Percentiles rank a stretch among this genome's conserved stretches.
These are phyloP conservation scores for Musa balbisiana DNA, from an alignment of 202 grass and related monocot species.

Conservation along the genomic window DNA sequence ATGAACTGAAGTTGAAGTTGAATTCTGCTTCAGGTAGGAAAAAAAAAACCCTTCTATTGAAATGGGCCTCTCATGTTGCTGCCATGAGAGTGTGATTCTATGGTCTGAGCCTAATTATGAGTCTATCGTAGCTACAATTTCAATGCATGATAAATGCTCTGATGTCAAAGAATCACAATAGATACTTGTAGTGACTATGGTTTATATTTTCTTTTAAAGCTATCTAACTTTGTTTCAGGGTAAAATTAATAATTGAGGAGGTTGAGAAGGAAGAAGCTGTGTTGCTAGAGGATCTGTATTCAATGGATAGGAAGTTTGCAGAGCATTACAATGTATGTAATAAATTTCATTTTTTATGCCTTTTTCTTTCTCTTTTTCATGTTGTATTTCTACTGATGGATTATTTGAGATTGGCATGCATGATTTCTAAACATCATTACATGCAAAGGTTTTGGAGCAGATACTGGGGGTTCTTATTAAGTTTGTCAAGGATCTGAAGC, in stretches of 20 bases:
- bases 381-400: background rate
- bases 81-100: background rate
- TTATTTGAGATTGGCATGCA: background rate
- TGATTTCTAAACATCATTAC: conserved; percentile 14
- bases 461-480: conserved; percentile 92
- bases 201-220: background rate
- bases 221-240: conserved; percentile 36
- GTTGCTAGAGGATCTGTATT: conserved; percentile 85
- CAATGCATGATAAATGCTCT: too few relatives aligned
- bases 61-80: background rate
- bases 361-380: background rate
- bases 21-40: background rate
- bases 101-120: too few relatives aligned
- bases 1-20: background rate
- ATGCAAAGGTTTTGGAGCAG: conserved; percentile 78
- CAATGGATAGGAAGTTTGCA: conserved; percentile 98
- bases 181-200: too few relatives aligned
- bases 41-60: background rate
- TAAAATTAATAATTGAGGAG: conserved; percentile 95
- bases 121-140: too few relatives aligned
- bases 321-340: conserved; percentile 87
- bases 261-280: conserved; percentile 84
- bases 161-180: too few relatives aligned
- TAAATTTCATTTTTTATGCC: background rate
- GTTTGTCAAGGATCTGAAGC: conserved; percentile 94